phyloP scores from a whole-genome alignment of 352 stramenopile genomes.

The Globisporangium nagaii region DNA sequence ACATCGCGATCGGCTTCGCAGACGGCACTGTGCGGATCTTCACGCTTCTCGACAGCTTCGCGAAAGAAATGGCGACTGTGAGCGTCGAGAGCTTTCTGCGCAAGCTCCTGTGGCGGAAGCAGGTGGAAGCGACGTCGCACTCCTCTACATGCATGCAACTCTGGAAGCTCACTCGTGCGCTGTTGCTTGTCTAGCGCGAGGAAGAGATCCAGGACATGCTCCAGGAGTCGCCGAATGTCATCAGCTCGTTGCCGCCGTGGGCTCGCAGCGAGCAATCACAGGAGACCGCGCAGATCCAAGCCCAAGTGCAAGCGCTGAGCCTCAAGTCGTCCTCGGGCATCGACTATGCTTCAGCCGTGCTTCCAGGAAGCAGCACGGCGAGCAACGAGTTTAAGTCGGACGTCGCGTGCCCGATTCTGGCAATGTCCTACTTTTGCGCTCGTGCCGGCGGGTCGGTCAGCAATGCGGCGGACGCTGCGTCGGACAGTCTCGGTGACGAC shows the following conservation, averaged over 20 bases:
- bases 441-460: conserved; percentile 1
- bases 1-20: conserved; percentile 63
- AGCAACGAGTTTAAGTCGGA: conserved; percentile 21
- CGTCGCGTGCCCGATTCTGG: conserved; percentile 38
- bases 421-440: conserved; percentile 43
- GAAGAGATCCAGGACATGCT: conserved; percentile 36
- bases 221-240: conserved; percentile 49
- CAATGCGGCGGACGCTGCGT: not conserved
- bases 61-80: conserved; percentile 44
- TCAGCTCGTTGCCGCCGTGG: conserved; percentile 67
- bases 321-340: not conserved
- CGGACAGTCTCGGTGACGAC: not conserved
- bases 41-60: conserved; percentile 38
- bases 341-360: conserved; percentile 12
- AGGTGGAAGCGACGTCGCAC: too few relatives aligned
- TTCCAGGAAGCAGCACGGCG: not conserved
- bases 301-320: conserved; percentile 14
- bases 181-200: conserved; percentile 16
- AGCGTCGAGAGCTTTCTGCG: conserved; percentile 47
- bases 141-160: too few relatives aligned
- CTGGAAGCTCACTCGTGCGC: too few relatives aligned
- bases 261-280: conserved; percentile 40
- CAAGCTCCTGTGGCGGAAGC: conserved; percentile 23
- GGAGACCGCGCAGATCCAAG: conserved; percentile 28
- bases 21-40: conserved; percentile 67